Percentiles rank a stretch among this genome's conserved stretches.
Evolutionary conservation across 176 grass and related monocot species (phyloP).

Genomic region (Bolboschoenus planiculmis): DNA sequence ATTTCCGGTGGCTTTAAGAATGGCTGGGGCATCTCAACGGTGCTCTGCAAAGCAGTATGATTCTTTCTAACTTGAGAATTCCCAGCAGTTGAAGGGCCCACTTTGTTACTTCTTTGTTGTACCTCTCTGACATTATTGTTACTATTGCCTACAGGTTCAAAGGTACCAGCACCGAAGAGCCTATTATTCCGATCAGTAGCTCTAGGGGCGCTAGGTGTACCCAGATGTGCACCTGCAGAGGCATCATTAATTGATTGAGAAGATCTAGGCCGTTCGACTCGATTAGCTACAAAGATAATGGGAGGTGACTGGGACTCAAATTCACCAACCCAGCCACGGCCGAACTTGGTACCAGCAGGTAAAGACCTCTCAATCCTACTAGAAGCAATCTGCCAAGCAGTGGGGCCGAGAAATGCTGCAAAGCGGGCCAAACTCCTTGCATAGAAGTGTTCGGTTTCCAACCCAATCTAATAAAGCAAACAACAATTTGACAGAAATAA

Average conservation of each 20-base stretch:
- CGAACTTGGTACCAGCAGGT: constrained; percentile 72
- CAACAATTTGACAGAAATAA: constrained; percentile 31
- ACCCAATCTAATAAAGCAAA: constrained; percentile 53
- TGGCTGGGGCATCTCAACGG: constrained; percentile 32
- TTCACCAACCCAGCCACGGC: constrained; percentile 90
- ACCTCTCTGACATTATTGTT: constrained; percentile 21
- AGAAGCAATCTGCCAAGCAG: constrained; percentile 77
- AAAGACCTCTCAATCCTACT: constrained; percentile 65
- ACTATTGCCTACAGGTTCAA: constrained; percentile 36
- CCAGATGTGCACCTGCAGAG: constrained; percentile 29
- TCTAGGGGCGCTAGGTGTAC: constrained; percentile 24
- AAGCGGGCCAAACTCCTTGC: constrained; percentile 90
- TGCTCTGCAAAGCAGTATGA: constrained; percentile 29
- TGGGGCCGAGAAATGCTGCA: constrained; percentile 63
- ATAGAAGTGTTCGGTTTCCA: constrained; percentile 65
- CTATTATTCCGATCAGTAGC: constrained; percentile 44
- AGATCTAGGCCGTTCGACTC: constrained; percentile 23
- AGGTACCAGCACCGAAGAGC: constrained; percentile 38
- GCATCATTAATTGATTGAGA: constrained; percentile 20
- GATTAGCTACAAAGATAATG: constrained; percentile 49
- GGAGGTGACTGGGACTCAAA: constrained; percentile 55
- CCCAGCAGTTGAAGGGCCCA: constrained; percentile 11
- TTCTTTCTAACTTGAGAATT: constrained; percentile 32
- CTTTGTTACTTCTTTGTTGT: constrained; percentile 37
- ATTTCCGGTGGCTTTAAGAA: constrained; percentile 54